Percentiles rank a stretch among this genome's conserved stretches.
These are phyloP conservation scores for Beta macrorhiza DNA, from an alignment of 179 eudicot species.

Conservation along the genomic window DNA sequence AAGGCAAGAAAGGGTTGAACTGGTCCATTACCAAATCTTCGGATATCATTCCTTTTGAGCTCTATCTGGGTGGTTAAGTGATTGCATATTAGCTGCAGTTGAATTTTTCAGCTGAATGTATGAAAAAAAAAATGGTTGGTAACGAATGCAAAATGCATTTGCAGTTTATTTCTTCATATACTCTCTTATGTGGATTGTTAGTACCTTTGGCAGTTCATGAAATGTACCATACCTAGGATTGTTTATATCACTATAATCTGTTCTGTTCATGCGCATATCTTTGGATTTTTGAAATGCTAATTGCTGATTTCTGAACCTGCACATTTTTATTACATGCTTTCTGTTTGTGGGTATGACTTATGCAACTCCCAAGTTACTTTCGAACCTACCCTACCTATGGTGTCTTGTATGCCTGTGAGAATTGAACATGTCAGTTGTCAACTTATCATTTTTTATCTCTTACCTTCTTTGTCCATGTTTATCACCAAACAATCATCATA, in stretches of 20 bases:
- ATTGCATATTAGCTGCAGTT: not conserved
- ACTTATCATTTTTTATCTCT: not conserved
- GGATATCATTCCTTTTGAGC: not conserved
- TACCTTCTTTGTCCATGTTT: not conserved
- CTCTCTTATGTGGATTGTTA: not conserved
- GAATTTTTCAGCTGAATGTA: not conserved
- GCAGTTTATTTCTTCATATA: not conserved
- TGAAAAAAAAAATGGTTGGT: not conserved
- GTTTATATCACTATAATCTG: no score
- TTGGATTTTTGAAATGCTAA: not conserved
- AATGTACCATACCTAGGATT: no score
- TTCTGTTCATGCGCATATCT: not conserved
- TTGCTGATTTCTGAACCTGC: not conserved
- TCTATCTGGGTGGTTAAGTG: not conserved
- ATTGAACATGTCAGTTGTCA: not conserved
- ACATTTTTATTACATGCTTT: not conserved
- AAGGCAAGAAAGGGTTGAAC: not conserved
- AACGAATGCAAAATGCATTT: not conserved
- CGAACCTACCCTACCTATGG: not conserved
- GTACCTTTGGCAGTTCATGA: not conserved
- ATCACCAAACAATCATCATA: not conserved
- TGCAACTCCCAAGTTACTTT: not conserved
- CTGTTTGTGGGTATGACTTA: not conserved
- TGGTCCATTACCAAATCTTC: not conserved
- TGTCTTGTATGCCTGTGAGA: slow-evolving; percentile 1